Conservation (phyloP, 495 filamentous ascomycete species). For the Talaromyces borbonicus region DNA sequence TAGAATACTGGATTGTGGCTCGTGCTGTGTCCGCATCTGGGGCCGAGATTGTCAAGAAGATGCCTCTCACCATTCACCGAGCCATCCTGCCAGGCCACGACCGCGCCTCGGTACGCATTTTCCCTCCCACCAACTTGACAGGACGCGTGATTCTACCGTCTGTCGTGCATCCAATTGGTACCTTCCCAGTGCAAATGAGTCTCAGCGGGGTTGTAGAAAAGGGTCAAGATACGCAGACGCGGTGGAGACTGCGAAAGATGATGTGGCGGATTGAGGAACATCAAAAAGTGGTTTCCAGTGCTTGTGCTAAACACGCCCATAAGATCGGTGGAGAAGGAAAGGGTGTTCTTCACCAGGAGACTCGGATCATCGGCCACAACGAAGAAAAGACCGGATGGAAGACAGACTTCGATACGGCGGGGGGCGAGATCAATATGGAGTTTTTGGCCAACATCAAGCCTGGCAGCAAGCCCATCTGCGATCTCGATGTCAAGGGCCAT, state of each 20-base stretch:
- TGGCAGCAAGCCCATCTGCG: conserved; percentile 57
- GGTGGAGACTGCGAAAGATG: conserved; percentile 84
- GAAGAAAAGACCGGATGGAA: conserved; percentile 92
- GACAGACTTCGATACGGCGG: conserved; percentile 65
- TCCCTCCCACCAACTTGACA: conserved; percentile 89
- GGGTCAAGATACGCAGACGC: conserved; percentile 50
- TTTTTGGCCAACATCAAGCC: conserved; percentile 62
- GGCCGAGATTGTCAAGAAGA: conserved; percentile 55
- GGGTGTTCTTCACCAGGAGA: conserved; percentile 68
- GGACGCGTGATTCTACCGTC: conserved; percentile 70
- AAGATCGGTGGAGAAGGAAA: conserved; percentile 65
- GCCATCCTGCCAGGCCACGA: conserved; percentile 67
- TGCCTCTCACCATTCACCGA: conserved; percentile 60
- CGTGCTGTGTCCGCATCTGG: conserved; percentile 49
- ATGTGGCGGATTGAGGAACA: conserved; percentile 90
- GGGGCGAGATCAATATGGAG: conserved; percentile 72
- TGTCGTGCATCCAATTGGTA: conserved; percentile 79
- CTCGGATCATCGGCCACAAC: conserved; percentile 60
- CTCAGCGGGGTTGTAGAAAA: conserved; percentile 68
- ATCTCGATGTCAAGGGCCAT: conserved; percentile 68
- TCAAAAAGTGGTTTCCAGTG: conserved; percentile 66
- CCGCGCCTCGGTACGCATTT: conserved; percentile 73
- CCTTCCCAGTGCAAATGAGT: conserved; percentile 66
- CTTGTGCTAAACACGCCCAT: conserved; percentile 67
- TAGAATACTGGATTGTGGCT: conserved; percentile 75